Evolutionary conservation across 495 filamentous ascomycete genomes (phyloP).

Genomic region (Pyrenopolyporus hunteri): DNA sequence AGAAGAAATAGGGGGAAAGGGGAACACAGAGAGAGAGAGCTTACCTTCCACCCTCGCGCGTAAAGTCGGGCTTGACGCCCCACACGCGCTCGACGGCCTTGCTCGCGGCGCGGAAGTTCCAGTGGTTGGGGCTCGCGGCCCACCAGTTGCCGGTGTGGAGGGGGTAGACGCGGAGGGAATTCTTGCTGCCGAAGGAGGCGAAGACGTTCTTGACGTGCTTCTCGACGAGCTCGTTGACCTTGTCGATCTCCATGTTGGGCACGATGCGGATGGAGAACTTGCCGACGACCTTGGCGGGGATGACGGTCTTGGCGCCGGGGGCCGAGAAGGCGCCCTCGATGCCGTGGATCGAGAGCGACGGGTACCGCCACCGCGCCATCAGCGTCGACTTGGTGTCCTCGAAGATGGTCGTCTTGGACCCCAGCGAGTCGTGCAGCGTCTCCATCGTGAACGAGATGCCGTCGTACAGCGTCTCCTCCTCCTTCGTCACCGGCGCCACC

Average conservation of each 20-base stretch:
- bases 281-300: slow-evolving; percentile 94
- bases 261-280: slow-evolving; percentile 99
- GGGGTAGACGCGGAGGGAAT: slow-evolving; percentile 77
- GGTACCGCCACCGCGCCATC: slow-evolving; percentile 94
- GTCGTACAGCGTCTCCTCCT: slow-evolving; percentile 84
- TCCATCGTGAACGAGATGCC: slow-evolving; percentile 94
- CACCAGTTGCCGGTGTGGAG: slow-evolving; percentile 97
- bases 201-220: slow-evolving; percentile 80
- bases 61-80: slow-evolving; percentile 91
- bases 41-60: slow-evolving; percentile 89
- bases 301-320: slow-evolving; percentile 96
- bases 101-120: slow-evolving; percentile 93
- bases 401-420: slow-evolving; percentile 83
- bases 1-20: not conserved
- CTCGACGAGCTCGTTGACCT: slow-evolving; percentile 83
- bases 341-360: slow-evolving; percentile 94
- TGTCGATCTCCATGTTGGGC: slow-evolving; percentile 92
- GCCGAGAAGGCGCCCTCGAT: slow-evolving; percentile 95
- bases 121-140: slow-evolving; percentile 95
- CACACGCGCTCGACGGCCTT: slow-evolving; percentile 95
- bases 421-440: slow-evolving; percentile 87
- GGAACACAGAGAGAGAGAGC: slow-evolving; percentile 27
- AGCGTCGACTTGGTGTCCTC: slow-evolving; percentile 85
- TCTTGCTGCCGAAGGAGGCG: slow-evolving; percentile 85
- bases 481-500: slow-evolving; percentile 82